Evolutionary conservation across 1,284 basidiomycete genomes (phyloP).

Genomic region (Ceratobasidium sp.): DNA sequence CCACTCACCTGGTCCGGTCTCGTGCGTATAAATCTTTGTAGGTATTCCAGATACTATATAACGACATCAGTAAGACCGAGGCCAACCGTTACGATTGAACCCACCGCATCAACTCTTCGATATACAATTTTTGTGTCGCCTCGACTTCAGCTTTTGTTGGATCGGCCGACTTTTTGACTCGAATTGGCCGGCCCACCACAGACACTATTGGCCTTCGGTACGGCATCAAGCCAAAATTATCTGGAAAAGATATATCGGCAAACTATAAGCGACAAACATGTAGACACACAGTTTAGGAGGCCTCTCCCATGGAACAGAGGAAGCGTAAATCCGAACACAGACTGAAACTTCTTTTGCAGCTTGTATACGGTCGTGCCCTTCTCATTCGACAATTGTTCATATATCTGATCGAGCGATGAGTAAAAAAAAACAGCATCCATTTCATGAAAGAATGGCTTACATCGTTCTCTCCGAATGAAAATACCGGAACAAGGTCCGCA

Average conservation of each 20-base stretch:
- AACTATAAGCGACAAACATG: background rate
- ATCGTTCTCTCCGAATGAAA: constrained; percentile 98
- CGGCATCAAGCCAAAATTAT: constrained; percentile 92
- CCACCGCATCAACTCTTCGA: constrained; percentile 89
- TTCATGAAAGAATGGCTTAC: constrained; percentile 63
- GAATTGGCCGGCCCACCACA: constrained; percentile 92
- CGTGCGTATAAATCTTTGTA: constrained; percentile 92
- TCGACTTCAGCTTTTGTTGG: constrained; percentile 86
- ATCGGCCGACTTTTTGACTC: constrained; percentile 79
- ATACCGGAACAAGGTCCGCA: constrained; percentile 93
- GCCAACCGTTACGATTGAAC: constrained; percentile 49
- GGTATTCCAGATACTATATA: constrained; percentile 87
- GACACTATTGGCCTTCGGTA: constrained; percentile 95
- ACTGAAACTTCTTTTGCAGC: constrained; percentile 91
- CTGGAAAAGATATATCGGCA: constrained; percentile 58
- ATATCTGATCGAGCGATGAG: constrained; percentile 71
- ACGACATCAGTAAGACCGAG: background rate
- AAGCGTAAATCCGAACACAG: constrained; percentile 94
- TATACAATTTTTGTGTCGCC: constrained; percentile 86
- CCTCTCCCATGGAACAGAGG: constrained; percentile 94
- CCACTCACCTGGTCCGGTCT: constrained; percentile 62
- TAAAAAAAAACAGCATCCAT: background rate
- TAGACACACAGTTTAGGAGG: constrained; percentile 84
- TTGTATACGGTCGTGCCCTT: constrained; percentile 90
- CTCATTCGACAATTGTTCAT: constrained; percentile 94